phyloP scores from a whole-genome alignment of 306 rosid genomes.

The Trifolium fragiferum region DNA sequence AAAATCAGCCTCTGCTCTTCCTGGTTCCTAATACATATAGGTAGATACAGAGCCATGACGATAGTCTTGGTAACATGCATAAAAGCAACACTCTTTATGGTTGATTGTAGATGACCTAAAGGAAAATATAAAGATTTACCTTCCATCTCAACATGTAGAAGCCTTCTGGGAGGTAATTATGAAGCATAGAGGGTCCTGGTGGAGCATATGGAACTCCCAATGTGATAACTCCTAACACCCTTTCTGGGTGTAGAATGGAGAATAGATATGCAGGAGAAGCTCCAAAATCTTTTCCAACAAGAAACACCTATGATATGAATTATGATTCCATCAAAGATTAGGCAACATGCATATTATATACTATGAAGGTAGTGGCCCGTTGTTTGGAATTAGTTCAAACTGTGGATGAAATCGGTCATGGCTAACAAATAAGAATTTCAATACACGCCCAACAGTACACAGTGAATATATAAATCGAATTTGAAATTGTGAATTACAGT shows the following conservation, averaged over 20 bases:
- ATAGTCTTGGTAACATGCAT: background rate
- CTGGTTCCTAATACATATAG: slow-evolving; percentile 56
- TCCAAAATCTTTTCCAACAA: slow-evolving; percentile 81
- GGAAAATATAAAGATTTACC: slow-evolving; percentile 41
- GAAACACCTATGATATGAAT: slow-evolving; percentile 48
- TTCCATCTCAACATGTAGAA: slow-evolving; percentile 77
- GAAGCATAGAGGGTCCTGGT: slow-evolving; percentile 39
- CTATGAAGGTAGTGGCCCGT: background rate
- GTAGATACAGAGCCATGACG: slow-evolving; percentile 13
- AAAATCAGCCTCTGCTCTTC: slow-evolving; percentile 83
- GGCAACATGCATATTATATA: background rate
- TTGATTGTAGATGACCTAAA: background rate
- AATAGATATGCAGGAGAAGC: slow-evolving; percentile 56
- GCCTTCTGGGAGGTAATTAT: slow-evolving; percentile 63
- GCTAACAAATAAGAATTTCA: background rate
- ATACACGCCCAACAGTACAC: background rate
- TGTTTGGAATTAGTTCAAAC: background rate
- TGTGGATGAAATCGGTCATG: background rate
- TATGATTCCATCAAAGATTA: background rate
- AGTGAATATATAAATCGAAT: no score
- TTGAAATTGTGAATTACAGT: no score
- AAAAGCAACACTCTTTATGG: background rate
- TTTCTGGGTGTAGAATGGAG: slow-evolving; percentile 64
- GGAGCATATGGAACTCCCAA: slow-evolving; percentile 70
- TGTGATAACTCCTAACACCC: slow-evolving; percentile 71